phyloP scores from a whole-genome alignment of 768 basidiomycete genomes.

The Rhodosporidiobolus odoratus region DNA sequence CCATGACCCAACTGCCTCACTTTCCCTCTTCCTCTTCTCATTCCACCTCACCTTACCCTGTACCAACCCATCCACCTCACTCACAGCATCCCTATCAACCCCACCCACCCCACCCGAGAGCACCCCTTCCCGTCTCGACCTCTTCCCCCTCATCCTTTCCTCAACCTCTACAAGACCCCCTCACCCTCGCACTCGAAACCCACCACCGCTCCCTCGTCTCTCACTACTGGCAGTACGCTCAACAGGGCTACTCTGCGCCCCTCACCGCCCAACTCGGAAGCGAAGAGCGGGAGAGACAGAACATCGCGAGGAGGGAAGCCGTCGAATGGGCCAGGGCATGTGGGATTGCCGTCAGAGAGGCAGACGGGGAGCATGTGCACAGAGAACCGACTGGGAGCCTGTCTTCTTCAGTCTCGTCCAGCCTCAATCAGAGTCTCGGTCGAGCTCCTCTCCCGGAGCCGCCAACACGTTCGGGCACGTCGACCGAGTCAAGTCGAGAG shows the following conservation, averaged over 20 bases:
- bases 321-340: slow-evolving; percentile 25
- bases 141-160: not conserved
- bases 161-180: not conserved
- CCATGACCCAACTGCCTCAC: slow-evolving; percentile 1
- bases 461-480: no score
- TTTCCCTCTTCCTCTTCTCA: not conserved
- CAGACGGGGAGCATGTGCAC: not conserved
- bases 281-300: slow-evolving; percentile 5
- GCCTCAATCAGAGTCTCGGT: no score
- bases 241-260: slow-evolving; percentile 13
- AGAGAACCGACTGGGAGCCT: not conserved
- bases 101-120: not conserved
- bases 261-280: not conserved
- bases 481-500: no score
- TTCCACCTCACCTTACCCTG: not conserved
- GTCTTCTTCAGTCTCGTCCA: no score
- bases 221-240: slow-evolving; percentile 29
- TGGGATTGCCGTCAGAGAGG: slow-evolving; percentile 2
- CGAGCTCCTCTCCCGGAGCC: no score
- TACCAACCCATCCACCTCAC: not conserved
- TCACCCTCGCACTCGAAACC: slow-evolving; percentile 1
- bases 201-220: slow-evolving; percentile 29
- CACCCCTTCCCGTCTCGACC: not conserved
- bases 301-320: slow-evolving; percentile 19
- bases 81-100: not conserved